A percentile compares a stretch with the other conserved stretches of the same genome.
Evolutionary conservation across 768 basidiomycete species (phyloP).

Genomic region (Hirschioporus abietinus): DNA sequence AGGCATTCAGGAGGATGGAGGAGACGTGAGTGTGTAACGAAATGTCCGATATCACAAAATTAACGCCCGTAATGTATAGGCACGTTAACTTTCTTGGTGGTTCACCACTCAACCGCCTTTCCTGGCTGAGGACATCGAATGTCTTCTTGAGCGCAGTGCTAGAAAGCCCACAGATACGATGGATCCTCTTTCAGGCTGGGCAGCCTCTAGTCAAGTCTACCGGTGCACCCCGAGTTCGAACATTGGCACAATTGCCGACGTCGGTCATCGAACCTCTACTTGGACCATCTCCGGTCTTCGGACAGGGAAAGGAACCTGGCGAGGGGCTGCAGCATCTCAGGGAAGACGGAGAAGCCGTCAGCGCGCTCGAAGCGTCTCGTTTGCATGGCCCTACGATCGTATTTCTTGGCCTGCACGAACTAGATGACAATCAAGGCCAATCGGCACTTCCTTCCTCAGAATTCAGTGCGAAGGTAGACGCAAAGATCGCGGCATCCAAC

Average conservation of each 20-base stretch:
- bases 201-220: conserved; percentile 53
- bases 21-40: background rate
- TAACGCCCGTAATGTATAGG: conserved; percentile 22
- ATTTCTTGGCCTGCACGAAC: conserved; percentile 77
- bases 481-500: conserved; percentile 39
- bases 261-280: conserved; percentile 59
- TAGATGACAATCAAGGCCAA: conserved; percentile 29
- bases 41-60: background rate
- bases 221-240: conserved; percentile 26
- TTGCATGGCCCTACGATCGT: conserved; percentile 57
- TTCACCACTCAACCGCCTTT: conserved; percentile 74
- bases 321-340: conserved; percentile 14
- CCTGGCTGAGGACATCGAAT: conserved; percentile 74
- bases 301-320: conserved; percentile 52
- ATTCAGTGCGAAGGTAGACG: conserved; percentile 44
- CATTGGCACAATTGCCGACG: conserved; percentile 53
- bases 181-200: conserved; percentile 74
- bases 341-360: conserved; percentile 20
- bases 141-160: conserved; percentile 72
- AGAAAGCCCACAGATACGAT: conserved; percentile 53
- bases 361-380: conserved; percentile 47
- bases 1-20: background rate
- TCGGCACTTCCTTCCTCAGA: conserved; percentile 61
- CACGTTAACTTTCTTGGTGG: conserved; percentile 48
- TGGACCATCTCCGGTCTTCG: conserved; percentile 63